These are phyloP conservation scores for Magnusiomyces paraingens DNA, from an alignment of 1,139 yeast genomes.

Conservation along the genomic window DNA sequence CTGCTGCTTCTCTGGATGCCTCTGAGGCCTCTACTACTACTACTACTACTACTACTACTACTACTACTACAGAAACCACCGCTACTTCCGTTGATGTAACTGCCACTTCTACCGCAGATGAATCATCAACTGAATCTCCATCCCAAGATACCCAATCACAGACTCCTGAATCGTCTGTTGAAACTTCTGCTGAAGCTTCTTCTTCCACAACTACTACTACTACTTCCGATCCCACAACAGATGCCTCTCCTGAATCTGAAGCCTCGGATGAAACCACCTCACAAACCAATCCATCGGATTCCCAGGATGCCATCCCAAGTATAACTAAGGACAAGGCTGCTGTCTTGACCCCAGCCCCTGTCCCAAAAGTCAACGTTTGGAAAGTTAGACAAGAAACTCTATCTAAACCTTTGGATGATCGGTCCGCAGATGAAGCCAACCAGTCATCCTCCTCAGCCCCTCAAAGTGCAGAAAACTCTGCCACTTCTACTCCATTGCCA, in stretches of 20 bases:
- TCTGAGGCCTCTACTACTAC: conserved; percentile 18
- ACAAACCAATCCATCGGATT: conserved; percentile 3
- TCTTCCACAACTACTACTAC: conserved; percentile 20
- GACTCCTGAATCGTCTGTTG: conserved; percentile 23
- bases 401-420: not conserved
- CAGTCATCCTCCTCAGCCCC: not conserved
- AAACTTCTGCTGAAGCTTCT: conserved; percentile 30
- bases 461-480: not conserved
- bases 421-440: not conserved
- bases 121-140: conserved; percentile 15
- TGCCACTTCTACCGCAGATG: conserved; percentile 31
- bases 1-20: conserved; percentile 4
- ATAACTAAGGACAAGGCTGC: conserved; percentile 18
- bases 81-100: conserved; percentile 9
- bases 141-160: conserved; percentile 14
- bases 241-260: conserved; percentile 13
- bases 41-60: conserved; percentile 19
- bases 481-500: not conserved
- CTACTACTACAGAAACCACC: conserved; percentile 19
- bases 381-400: conserved; percentile 18
- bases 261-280: conserved; percentile 3
- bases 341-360: conserved; percentile 40
- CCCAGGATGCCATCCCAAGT: conserved; percentile 16
- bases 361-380: conserved; percentile 40
- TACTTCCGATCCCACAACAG: conserved; percentile 10